These are phyloP conservation scores for Panus rudis DNA, from an alignment of 768 basidiomycete genomes.

Conservation along the genomic window DNA sequence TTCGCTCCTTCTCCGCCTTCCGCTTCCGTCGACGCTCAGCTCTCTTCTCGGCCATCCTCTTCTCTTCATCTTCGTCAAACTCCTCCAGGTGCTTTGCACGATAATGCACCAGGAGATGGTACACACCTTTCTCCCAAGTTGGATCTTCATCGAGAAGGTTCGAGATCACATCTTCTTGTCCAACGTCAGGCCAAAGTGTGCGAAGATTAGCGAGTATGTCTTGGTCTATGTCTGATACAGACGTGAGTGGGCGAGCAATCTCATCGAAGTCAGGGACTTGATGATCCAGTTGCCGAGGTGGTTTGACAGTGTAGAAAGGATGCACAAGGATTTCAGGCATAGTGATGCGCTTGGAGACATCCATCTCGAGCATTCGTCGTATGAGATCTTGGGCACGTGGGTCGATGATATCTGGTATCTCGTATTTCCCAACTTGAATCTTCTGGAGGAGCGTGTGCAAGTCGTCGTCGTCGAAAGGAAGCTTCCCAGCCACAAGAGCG, in stretches of 20 bases:
- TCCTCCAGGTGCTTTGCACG: slow-evolving; percentile 67
- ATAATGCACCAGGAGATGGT: slow-evolving; percentile 83
- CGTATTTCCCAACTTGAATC: slow-evolving; percentile 66
- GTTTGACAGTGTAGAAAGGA: slow-evolving; percentile 64
- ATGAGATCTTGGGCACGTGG: slow-evolving; percentile 71
- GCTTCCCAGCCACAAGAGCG: slow-evolving; percentile 75
- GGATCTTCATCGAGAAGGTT: slow-evolving; percentile 59
- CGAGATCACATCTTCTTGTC: slow-evolving; percentile 66
- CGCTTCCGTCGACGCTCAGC: slow-evolving; percentile 49
- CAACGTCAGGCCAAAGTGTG: slow-evolving; percentile 83
- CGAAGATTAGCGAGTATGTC: slow-evolving; percentile 87
- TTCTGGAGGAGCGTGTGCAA: slow-evolving; percentile 69
- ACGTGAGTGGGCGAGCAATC: slow-evolving; percentile 63
- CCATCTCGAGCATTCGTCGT: slow-evolving; percentile 69
- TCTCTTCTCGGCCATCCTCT: slow-evolving; percentile 23
- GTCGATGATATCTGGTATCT: slow-evolving; percentile 68
- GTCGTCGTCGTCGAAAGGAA: slow-evolving; percentile 95
- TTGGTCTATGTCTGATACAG: slow-evolving; percentile 64
- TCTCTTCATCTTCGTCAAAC: slow-evolving; percentile 64
- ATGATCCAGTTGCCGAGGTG: slow-evolving; percentile 35
- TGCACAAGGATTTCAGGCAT: slow-evolving; percentile 76
- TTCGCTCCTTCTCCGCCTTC: slow-evolving; percentile 32
- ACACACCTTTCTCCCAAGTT: slow-evolving; percentile 96
- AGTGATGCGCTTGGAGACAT: slow-evolving; percentile 70
- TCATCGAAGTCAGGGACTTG: slow-evolving; percentile 55